A percentile compares a stretch with the other conserved stretches of the same genome.
These are phyloP conservation scores for Chlamydomonas urium DNA, from an alignment of 139 green algal species.

Conservation along the genomic window DNA sequence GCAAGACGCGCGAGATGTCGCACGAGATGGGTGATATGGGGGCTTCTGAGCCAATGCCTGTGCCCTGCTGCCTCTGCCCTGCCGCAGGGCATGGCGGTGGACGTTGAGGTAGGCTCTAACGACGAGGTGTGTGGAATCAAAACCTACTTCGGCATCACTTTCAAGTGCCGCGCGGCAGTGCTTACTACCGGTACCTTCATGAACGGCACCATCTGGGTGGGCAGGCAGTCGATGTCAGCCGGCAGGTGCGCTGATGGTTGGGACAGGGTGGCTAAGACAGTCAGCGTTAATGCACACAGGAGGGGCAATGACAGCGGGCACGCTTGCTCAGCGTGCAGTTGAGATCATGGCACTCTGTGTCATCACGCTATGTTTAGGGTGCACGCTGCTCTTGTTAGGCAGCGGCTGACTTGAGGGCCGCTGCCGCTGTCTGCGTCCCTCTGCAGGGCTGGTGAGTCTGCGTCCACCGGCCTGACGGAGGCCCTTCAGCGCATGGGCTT, in stretches of 20 bases:
- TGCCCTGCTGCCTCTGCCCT: too few species aligned
- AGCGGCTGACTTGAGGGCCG: too few species aligned
- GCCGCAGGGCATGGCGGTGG: conserved; percentile 72
- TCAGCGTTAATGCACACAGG: background rate
- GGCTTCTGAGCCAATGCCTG: too few species aligned
- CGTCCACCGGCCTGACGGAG: conserved; percentile 88
- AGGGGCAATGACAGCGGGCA: too few species aligned
- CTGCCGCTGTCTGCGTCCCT: too few species aligned
- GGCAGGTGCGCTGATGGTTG: conserved; percentile 8
- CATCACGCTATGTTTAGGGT: too few species aligned
- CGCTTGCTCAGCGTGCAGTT: too few species aligned
- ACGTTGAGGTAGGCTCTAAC: conserved; percentile 82
- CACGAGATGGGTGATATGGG: too few species aligned
- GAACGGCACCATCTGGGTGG: conserved; percentile 94
- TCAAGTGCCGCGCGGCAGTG: conserved; percentile 75
- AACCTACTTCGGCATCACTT: conserved; percentile 92
- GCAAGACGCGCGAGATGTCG: too few species aligned
- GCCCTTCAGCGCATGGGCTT: conserved; percentile 81
- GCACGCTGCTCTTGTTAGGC: too few species aligned
- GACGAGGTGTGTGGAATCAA: conserved; percentile 80
- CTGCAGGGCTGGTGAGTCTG: conserved; percentile 77
- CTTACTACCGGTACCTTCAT: conserved; percentile 98
- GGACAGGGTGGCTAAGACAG: background rate
- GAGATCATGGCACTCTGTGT: too few species aligned
- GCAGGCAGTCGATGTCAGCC: conserved; percentile 1